These are phyloP conservation scores for Chaetoscypha palmicola DNA, from an alignment of 2,329 filamentous ascomycete genomes.

Conservation along the genomic window DNA sequence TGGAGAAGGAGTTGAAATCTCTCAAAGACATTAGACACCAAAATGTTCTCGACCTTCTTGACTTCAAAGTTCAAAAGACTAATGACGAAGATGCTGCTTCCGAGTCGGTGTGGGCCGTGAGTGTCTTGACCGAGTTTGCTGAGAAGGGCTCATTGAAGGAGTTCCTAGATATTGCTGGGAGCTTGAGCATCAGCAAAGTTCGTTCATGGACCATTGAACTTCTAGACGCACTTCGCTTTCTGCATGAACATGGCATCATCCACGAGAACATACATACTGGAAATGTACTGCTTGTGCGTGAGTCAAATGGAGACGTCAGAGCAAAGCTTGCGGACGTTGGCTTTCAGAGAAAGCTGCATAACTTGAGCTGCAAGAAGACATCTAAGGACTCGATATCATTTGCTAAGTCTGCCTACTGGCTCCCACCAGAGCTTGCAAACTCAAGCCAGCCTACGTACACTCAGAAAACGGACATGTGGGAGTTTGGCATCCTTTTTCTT, in stretches of 20 bases:
- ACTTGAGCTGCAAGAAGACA: conserved; percentile 47
- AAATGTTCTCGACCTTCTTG: conserved; percentile 71
- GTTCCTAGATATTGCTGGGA: conserved; percentile 70
- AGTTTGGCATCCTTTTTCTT: conserved; percentile 82
- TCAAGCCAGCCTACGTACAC: conserved; percentile 56
- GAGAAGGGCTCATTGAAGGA: conserved; percentile 79
- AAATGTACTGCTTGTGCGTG: conserved; percentile 72
- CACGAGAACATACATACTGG: conserved; percentile 77
- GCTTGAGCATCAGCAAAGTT: conserved; percentile 65
- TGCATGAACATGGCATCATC: conserved; percentile 76
- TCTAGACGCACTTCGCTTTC: conserved; percentile 78
- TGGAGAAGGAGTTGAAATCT: conserved; percentile 70
- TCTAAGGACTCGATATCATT: conserved; percentile 47
- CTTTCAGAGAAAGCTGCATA: conserved; percentile 62
- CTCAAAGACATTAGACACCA: conserved; percentile 69
- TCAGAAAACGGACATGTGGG: conserved; percentile 88
- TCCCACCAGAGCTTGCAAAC: conserved; percentile 67
- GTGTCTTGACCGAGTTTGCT: conserved; percentile 67
- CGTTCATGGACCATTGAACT: conserved; percentile 89
- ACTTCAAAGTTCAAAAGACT: conserved; percentile 70
- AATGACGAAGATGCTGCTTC: conserved; percentile 45
- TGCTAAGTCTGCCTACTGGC: conserved; percentile 74
- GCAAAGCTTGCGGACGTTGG: conserved; percentile 70
- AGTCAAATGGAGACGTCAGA: conserved; percentile 58
- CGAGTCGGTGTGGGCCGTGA: conserved; percentile 58